Percentiles rank a stretch among this genome's conserved stretches.
Evolutionary conservation across 2,329 filamentous ascomycete genomes (phyloP).

Genomic region (Corinectria fuckeliana): DNA sequence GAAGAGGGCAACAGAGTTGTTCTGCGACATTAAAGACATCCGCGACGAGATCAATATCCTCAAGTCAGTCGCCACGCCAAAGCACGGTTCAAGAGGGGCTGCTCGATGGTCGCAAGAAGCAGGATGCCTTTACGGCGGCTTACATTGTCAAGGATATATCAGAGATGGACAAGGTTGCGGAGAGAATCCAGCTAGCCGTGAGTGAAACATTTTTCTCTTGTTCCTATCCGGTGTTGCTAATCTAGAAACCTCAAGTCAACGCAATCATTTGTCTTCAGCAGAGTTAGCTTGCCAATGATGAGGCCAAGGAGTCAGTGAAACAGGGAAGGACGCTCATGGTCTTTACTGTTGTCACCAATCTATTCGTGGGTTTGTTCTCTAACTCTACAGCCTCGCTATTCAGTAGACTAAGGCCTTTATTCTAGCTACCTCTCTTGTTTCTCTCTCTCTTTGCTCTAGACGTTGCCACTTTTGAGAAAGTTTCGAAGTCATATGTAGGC

Average conservation of each 20-base stretch:
- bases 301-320: not conserved
- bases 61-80: too few relatives aligned
- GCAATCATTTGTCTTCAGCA: slow-evolving; percentile 24
- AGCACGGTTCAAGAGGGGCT: too few relatives aligned
- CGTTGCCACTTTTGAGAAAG: too few relatives aligned
- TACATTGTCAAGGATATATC: slow-evolving; percentile 22
- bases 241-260: too few relatives aligned
- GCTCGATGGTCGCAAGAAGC: too few relatives aligned
- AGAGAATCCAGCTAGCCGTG: slow-evolving; percentile 24
- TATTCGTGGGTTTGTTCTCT: slow-evolving; percentile 33
- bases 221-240: too few relatives aligned
- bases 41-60: slow-evolving; percentile 34
- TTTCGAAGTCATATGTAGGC: too few relatives aligned
- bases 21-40: slow-evolving; percentile 32
- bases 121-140: not conserved
- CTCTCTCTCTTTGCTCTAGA: slow-evolving; percentile 28
- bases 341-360: slow-evolving; percentile 27
- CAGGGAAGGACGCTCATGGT: slow-evolving; percentile 26
- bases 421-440: slow-evolving; percentile 25
- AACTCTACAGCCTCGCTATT: not conserved
- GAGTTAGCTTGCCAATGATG: slow-evolving; percentile 20
- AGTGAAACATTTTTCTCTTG: too few relatives aligned
- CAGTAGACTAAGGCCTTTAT: not conserved
- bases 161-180: slow-evolving; percentile 25
- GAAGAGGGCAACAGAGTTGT: slow-evolving; percentile 9